Conservation (phyloP, 768 basidiomycete genomes). For the Xerocomellus chrysenteron region DNA sequence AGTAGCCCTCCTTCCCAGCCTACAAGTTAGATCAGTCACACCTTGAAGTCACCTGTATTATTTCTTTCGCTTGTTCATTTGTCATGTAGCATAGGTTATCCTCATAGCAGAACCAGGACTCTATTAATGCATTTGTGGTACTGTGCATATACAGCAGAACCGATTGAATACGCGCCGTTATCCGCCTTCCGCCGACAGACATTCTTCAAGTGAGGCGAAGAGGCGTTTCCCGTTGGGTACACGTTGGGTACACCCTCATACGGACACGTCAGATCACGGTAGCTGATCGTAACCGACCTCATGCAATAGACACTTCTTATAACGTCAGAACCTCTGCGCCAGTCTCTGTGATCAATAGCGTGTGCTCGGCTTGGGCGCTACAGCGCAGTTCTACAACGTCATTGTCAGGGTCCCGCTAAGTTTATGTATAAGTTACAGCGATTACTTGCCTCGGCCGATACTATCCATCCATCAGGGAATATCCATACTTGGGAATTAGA, state of each 20-base stretch:
- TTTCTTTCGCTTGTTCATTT: background rate
- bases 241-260: background rate
- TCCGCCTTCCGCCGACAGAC: background rate
- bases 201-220: too few relatives aligned
- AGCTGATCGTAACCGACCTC: background rate
- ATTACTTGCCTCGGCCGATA: conserved; percentile 72
- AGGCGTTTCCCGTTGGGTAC: too few relatives aligned
- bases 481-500: conserved; percentile 64
- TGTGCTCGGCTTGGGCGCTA: conserved; percentile 86
- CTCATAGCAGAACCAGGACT: background rate
- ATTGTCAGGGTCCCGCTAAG: background rate
- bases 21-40: background rate
- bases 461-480: conserved; percentile 92
- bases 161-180: background rate
- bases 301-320: conserved; percentile 16
- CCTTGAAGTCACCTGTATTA: background rate
- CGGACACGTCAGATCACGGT: too few relatives aligned
- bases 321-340: conserved; percentile 79
- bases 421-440: background rate
- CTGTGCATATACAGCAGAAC: background rate
- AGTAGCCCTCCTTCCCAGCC: too few relatives aligned
- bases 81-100: conserved; percentile 16
- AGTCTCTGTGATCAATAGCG: conserved; percentile 75
- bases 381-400: conserved; percentile 66
- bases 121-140: background rate